These are phyloP conservation scores for Hypoxylon perforatum DNA, from an alignment of 495 filamentous ascomycete genomes.

Conservation along the genomic window DNA sequence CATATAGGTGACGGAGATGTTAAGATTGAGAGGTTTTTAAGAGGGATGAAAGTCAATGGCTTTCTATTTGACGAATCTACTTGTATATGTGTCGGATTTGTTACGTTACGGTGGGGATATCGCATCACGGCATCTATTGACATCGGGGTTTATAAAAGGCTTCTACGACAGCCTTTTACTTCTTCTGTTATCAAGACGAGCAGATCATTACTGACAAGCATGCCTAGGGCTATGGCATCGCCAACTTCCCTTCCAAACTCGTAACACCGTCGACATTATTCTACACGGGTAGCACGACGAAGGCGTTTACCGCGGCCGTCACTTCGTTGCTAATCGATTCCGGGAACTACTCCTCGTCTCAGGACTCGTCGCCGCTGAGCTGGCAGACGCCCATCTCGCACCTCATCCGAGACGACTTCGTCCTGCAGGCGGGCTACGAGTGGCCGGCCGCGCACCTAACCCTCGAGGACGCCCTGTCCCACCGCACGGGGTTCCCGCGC, in stretches of 20 bases:
- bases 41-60: background rate
- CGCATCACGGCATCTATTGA: too few relatives aligned
- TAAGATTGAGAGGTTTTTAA: background rate
- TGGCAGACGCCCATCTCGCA: slow-evolving; percentile 64
- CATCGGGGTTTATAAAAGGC: background rate
- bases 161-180: background rate
- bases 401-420: slow-evolving; percentile 66
- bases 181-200: background rate
- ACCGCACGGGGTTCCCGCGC: slow-evolving; percentile 61
- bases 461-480: slow-evolving; percentile 63
- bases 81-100: background rate
- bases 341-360: slow-evolving; percentile 27
- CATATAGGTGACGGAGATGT: background rate
- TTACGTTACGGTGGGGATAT: too few relatives aligned
- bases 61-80: background rate
- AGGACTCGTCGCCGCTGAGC: slow-evolving; percentile 22
- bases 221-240: slow-evolving; percentile 63
- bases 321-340: slow-evolving; percentile 60
- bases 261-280: slow-evolving; percentile 58
- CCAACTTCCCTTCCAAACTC: slow-evolving; percentile 49
- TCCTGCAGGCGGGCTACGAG: slow-evolving; percentile 52
- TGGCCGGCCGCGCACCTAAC: slow-evolving; percentile 60
- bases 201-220: slow-evolving; percentile 17
- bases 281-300: slow-evolving; percentile 62
- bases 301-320: slow-evolving; percentile 65